Evolutionary conservation across 805 yeast genomes (phyloP), one percentile per base, ranked within the genome.

Genomic region (Wickerhamiella alocasiicola): DNA sequence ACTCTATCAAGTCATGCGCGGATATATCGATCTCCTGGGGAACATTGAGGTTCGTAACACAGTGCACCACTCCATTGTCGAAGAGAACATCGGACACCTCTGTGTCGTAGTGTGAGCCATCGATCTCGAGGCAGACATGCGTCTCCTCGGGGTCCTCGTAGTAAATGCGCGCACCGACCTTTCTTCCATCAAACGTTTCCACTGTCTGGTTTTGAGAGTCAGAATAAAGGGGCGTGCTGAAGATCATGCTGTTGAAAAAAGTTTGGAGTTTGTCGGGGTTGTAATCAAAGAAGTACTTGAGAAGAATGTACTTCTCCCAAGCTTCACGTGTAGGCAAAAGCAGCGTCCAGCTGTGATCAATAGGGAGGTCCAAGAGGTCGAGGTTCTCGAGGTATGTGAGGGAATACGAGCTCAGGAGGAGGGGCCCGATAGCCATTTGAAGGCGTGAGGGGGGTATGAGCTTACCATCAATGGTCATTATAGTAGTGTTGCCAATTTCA

Each of bases 31-130:
- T 56, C 18, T 62, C 57, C 0, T 61, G 55, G 0, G 95, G 94
- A 12, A 81, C 60, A 3, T 72, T 47, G 1, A 81, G 63, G 4
- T 67, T 57, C 27, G 68, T 62, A 9, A 81, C 62, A 1, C 87
- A 75, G 55, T 83, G 95, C 1, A 81, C 72, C 0, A 87, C 94
- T 1, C 97, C 97, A 55, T 81, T 79, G 47, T 72, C 75, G 55
- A 81, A 87, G 11, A 87, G 54, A 5, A 82, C 69, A 54, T 87
- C 95, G 1, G 72, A 37, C n/a, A 49, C 47, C 24, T 50, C 54
- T 3, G 46, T 39, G 9, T 30, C 34, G n/a, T 34, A 35, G 3
- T 20, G 28, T 3, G 19, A 12, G 3, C 38, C 37, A 18, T 26
- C 16, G 4, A 30, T 15, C 30, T 37, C 33, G 11, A 36, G 13